Percentiles rank a stretch among this genome's conserved stretches.
These are phyloP conservation scores for Chloromonas sp. DNA, from an alignment of 163 green algal species.

Conservation along the genomic window DNA sequence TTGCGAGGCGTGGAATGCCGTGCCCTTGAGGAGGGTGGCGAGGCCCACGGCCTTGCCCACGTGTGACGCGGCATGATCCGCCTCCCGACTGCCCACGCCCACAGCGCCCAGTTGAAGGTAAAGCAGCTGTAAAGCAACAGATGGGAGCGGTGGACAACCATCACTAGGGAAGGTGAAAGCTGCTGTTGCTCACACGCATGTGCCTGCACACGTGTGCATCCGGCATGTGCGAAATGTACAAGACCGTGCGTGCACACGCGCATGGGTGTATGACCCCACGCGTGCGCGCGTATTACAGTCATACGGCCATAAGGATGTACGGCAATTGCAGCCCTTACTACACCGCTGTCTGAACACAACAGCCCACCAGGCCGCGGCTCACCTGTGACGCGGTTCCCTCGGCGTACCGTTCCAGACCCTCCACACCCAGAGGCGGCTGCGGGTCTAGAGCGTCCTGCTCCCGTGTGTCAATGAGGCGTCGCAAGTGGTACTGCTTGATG, in stretches of 20 bases:
- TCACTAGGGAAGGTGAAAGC: too few species aligned
- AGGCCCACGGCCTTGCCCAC: slow-evolving; percentile 77
- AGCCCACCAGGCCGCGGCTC: background rate
- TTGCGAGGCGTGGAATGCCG: slow-evolving; percentile 31
- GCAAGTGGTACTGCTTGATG: slow-evolving; percentile 54
- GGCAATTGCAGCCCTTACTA: too few species aligned
- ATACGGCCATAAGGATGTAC: too few species aligned
- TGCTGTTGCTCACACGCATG: too few species aligned
- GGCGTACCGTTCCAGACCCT: slow-evolving; percentile 69
- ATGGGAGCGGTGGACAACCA: background rate
- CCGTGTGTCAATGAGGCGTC: slow-evolving; percentile 58
- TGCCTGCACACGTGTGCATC: too few species aligned
- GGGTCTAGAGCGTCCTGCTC: slow-evolving; percentile 49
- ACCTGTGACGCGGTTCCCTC: slow-evolving; percentile 72
- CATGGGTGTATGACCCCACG: too few species aligned
- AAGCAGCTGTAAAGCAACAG: slow-evolving; percentile 45
- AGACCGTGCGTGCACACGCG: too few species aligned
- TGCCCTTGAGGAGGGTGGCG: slow-evolving; percentile 55
- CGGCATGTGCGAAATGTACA: too few species aligned
- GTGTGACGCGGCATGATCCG: slow-evolving; percentile 74
- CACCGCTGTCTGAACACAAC: too few species aligned
- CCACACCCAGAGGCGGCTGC: slow-evolving; percentile 42
- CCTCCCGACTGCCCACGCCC: slow-evolving; percentile 36
- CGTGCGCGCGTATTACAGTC: too few species aligned
- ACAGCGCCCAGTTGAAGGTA: slow-evolving; percentile 63